Evolutionary conservation across 2,329 filamentous ascomycete species (phyloP), one percentile per base, ranked within the genome.

Genomic region (Epichloe sp.): DNA sequence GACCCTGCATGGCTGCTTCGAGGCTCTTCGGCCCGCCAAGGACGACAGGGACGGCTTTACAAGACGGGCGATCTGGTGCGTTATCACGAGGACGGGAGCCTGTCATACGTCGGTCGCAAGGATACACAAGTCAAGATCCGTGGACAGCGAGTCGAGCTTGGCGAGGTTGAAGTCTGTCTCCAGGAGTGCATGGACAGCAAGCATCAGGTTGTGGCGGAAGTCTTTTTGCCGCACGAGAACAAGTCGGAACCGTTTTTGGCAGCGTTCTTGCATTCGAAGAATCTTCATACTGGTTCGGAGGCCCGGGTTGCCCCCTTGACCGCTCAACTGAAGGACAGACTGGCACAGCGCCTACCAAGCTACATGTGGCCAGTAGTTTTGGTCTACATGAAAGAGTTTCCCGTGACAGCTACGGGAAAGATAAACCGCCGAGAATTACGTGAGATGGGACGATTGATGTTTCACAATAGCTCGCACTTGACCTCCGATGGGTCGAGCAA

Each of bases 61-160:
- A 55, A 50, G 41, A 59, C 60, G 1, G 60, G 60, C 7, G 60
- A 62, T 38, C 43, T 59, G 17, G 59, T 58, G 1, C 46, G 61
- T 42, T 73, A 72, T 35, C 59, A 68, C 41, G 56, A 37, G 8
- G 41, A 44, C 15, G 58, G 58, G 7, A 51, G 37, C 15, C 40
- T 63, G 10, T 45, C 49, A 1, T 60, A 53, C 52, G 47, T 61
- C n/a, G 57, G 62, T 37, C 56, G 61, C 23, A 26, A 26, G 23
- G 23, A 26, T 26, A 48, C 49, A 6, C 60, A 65, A 44, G 69
- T 80, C 47, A 80, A 80, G 59, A 60, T 80, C 8, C 68, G 71
- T 23, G 80, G 80, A 19, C 78, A 72, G 53, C 62, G 76, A 47
- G 66, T 77, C 48, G 80, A 75, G 62, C 64, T 75, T 17, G 52